phyloP scores from a whole-genome alignment of 1,284 basidiomycete species.

The Erythrobasidium hasegawianum region DNA sequence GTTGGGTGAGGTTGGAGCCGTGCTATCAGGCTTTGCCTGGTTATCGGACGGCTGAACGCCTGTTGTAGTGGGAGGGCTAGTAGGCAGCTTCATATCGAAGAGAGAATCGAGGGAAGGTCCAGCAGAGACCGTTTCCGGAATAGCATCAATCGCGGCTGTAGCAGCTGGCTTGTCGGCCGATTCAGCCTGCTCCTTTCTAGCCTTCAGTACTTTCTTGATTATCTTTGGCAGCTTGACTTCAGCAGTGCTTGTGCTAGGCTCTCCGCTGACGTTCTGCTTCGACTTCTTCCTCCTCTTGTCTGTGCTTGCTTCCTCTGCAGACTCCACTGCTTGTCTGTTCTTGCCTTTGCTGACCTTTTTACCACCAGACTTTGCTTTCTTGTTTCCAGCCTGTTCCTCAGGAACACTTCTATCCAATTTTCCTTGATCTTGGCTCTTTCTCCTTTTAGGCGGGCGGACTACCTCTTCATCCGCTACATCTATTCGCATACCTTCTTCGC shows the following conservation, averaged over 20 bases:
- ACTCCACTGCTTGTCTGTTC: background rate
- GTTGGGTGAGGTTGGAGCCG: background rate
- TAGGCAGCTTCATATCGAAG: constrained; percentile 6
- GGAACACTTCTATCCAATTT: constrained; percentile 14
- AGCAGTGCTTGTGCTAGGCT: background rate
- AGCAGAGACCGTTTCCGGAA: background rate
- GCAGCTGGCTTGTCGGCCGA: background rate
- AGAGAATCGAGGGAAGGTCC: constrained; percentile 9
- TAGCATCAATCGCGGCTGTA: no score
- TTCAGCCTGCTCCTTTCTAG: background rate
- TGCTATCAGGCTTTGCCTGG: background rate
- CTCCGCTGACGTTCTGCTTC: background rate
- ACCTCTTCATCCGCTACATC: constrained; percentile 30
- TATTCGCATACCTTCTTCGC: constrained; percentile 17
- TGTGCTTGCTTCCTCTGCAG: constrained; percentile 1
- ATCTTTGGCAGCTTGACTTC: constrained; percentile 1
- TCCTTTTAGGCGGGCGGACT: constrained; percentile 21
- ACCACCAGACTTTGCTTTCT: background rate
- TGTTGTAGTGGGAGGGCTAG: background rate
- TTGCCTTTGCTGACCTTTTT: constrained; percentile 14
- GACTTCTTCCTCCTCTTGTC: constrained; percentile 13
- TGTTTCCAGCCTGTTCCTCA: no score
- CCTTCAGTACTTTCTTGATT: background rate
- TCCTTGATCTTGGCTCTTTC: constrained; percentile 5
- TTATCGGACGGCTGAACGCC: background rate